phyloP scores from a whole-genome alignment of 2,329 filamentous ascomycete genomes.

The Aspergillus thermomutatus region DNA sequence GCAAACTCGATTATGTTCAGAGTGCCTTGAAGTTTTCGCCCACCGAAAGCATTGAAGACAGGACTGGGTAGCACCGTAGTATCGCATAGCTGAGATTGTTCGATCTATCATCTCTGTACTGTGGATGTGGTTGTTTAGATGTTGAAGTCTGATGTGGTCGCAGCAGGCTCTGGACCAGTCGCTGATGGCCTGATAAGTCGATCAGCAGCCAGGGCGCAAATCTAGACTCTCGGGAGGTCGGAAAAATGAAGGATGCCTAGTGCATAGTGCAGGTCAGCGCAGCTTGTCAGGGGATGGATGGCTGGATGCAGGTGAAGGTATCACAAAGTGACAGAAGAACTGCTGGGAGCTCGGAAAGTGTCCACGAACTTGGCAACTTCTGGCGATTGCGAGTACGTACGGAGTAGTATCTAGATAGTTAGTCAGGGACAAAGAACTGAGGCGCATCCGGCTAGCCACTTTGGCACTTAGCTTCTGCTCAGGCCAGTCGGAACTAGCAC shows the following conservation, averaged over 20 bases:
- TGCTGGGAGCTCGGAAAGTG: not conserved
- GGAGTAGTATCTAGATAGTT: not conserved
- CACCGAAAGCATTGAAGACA: not conserved
- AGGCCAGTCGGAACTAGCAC: too few relatives aligned
- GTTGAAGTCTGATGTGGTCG: not conserved
- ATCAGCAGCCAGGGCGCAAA: not conserved
- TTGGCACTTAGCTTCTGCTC: not conserved
- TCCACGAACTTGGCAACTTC: not conserved
- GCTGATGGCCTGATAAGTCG: not conserved
- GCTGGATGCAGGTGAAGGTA: not conserved
- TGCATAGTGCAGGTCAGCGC: not conserved
- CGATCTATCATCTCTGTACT: not conserved
- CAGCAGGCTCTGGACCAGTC: not conserved
- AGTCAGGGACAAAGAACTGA: slow-evolving; percentile 6
- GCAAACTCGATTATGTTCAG: not conserved
- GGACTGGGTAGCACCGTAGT: not conserved
- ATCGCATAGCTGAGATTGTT: not conserved
- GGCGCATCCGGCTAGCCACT: not conserved
- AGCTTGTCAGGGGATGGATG: not conserved
- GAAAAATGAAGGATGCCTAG: not conserved
- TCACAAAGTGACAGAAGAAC: not conserved
- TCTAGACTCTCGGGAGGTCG: not conserved
- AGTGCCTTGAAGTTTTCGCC: not conserved
- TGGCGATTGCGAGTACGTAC: not conserved
- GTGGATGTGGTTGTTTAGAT: not conserved